Base-by-base conservation (phyloP, 768 basidiomycete species). In the Trametes cinnabarina region DNA sequence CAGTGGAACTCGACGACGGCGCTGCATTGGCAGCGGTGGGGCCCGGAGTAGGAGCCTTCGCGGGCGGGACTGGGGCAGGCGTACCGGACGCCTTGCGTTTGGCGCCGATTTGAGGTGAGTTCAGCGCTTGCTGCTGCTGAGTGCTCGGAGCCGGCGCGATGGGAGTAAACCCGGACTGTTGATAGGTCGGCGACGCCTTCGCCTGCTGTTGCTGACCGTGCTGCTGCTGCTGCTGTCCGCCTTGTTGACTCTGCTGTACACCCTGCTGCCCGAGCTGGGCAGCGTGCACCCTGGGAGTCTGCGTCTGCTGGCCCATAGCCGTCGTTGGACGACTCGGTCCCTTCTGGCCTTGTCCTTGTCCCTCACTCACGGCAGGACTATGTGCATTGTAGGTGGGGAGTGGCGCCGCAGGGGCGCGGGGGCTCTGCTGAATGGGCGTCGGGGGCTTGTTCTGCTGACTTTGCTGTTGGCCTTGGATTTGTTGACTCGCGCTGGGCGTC, bases 311-410 rank as follows among this genome's bases (percentile, higher is more conserved):
- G 2, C 67, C 67, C 4, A 57, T 58, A 8, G 72, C 64, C n/a
- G 70, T 70, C 30, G 66, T 47, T 2, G 68, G 65, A 37, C 71
- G 69, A 35, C 69, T 68, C 43, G 66, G 67, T 10, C 61, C 62
- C 54, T 51, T 66, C 43, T 55, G 53, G 8, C 48, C 52, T 44
- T 50, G 58, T 34, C 55, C 62, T 60, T 60, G 63, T 25, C 51
- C 62, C 51, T 64, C 60, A 48, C 50, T 51, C 62, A 65, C 53
- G 1, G 63, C 65, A 19, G 68, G 54, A 25, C 43, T 58, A 19
- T 39, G 48, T 10, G 57, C 43, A 42, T 42, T 61, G 20, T 64
- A 63, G 44, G 64, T 66, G 0, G 66, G 65, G 20, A 68, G 44
- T 9, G 68, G 63, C 14, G 55, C 59, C 23, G 39, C 63, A 28